phyloP scores from a whole-genome alignment of 331 rosid genomes.

The Quercus lobata region DNA sequence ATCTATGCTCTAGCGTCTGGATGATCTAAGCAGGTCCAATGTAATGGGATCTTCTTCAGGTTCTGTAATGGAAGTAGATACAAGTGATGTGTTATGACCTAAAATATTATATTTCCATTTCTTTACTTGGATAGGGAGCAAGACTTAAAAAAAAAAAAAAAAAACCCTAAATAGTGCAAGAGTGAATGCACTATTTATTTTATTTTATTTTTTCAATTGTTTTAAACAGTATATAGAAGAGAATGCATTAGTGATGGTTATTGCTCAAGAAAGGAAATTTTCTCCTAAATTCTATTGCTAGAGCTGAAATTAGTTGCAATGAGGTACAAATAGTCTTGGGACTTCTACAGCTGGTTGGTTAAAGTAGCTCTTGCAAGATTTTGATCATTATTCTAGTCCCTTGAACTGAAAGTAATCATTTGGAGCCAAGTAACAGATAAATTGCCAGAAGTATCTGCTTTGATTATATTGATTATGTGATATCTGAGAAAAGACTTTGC shows the following conservation, averaged over 20 bases:
- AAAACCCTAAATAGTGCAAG: background rate
- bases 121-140: background rate
- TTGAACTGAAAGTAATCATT: background rate
- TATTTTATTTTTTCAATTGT: too few relatives aligned
- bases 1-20: too few relatives aligned
- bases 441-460: background rate
- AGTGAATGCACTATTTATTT: too few relatives aligned
- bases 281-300: background rate
- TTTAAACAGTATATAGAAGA: background rate
- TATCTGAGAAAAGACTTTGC: background rate
- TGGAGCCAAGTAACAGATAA: background rate
- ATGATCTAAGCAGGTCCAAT: too few relatives aligned
- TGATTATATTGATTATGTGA: background rate
- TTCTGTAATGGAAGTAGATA: background rate
- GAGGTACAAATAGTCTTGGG: background rate
- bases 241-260: background rate
- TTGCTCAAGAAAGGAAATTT: background rate
- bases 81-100: background rate
- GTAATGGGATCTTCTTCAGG: background rate
- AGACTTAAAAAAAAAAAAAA: too few relatives aligned
- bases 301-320: background rate
- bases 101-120: background rate
- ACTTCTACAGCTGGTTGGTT: background rate
- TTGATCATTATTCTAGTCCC: background rate
- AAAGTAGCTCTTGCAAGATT: background rate